Conservation (phyloP, 1,284 basidiomycete genomes). For the Leucoagaricus sp. region DNA sequence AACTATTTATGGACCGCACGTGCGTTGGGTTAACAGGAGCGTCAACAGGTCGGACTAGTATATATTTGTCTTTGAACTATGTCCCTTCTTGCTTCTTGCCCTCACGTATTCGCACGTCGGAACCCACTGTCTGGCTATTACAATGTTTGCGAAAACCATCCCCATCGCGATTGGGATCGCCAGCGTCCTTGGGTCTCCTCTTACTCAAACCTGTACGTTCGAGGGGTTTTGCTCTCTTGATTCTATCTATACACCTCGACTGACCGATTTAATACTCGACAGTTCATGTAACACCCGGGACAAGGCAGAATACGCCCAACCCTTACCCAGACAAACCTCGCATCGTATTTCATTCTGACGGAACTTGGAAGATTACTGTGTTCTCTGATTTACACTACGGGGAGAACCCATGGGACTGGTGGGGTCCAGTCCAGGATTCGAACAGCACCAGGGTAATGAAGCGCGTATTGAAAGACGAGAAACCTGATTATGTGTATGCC, state of each 20-base stretch:
- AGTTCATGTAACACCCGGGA: background rate
- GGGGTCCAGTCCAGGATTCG: slow-evolving; percentile 64
- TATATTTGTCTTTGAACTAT: no score
- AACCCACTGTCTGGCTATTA: no score
- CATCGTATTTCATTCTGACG: slow-evolving; percentile 48
- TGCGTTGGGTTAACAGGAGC: no score
- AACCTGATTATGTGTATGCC: slow-evolving; percentile 64
- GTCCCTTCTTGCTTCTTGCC: no score
- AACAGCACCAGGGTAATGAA: slow-evolving; percentile 60
- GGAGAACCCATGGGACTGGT: slow-evolving; percentile 67
- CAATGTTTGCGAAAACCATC: no score
- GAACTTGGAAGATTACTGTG: slow-evolving; percentile 66
- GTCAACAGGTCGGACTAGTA: no score
- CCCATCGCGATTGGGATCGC: background rate
- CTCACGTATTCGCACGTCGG: no score
- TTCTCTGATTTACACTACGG: slow-evolving; percentile 72
- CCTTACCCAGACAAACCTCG: slow-evolving; percentile 53
- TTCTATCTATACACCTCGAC: no score
- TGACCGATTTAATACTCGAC: background rate
- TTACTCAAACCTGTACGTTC: background rate
- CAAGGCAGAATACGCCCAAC: slow-evolving; percentile 25
- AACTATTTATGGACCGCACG: background rate
- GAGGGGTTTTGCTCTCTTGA: background rate
- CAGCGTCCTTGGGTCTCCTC: background rate
- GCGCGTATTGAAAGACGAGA: slow-evolving; percentile 50